Conservation (phyloP, 2,329 filamentous ascomycete genomes). For the Ceratocystis papillata region DNA sequence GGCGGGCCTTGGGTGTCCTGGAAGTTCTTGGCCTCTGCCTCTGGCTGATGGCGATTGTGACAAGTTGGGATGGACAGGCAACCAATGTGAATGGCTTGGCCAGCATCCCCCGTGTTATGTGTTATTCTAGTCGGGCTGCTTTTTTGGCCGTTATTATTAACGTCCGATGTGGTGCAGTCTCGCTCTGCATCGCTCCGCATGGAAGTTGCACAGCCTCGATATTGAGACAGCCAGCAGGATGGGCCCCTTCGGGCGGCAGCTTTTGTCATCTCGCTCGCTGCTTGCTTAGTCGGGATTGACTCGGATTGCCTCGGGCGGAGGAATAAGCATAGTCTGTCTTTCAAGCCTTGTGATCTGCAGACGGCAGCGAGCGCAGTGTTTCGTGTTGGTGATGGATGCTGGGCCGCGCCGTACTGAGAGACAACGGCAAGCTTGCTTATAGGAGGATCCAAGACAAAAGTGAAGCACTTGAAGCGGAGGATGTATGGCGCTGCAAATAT, state of each 20-base stretch:
- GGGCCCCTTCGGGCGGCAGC: neutral
- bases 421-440: neutral
- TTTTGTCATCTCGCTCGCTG: neutral
- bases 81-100: neutral
- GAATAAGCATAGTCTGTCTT: neutral
- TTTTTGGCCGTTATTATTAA: neutral
- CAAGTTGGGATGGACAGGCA: neutral
- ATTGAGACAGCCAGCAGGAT: neutral
- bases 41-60: neutral
- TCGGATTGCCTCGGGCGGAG: neutral
- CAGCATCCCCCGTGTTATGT: neutral
- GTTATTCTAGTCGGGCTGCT: neutral
- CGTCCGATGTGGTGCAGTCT: neutral
- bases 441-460: neutral
- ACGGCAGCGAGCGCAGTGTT: neutral
- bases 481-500: neutral
- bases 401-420: neutral
- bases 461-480: neutral
- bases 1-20: no score
- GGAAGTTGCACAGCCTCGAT: conserved; percentile 5
- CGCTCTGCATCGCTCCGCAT: neutral
- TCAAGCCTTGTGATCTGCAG: neutral
- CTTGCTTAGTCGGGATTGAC: neutral
- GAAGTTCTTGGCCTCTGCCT: neutral
- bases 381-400: neutral